Evolutionary conservation across 2,329 filamentous ascomycete species (phyloP), one percentile per base, ranked within the genome.

Genomic region (Aspergillus caelatus): DNA sequence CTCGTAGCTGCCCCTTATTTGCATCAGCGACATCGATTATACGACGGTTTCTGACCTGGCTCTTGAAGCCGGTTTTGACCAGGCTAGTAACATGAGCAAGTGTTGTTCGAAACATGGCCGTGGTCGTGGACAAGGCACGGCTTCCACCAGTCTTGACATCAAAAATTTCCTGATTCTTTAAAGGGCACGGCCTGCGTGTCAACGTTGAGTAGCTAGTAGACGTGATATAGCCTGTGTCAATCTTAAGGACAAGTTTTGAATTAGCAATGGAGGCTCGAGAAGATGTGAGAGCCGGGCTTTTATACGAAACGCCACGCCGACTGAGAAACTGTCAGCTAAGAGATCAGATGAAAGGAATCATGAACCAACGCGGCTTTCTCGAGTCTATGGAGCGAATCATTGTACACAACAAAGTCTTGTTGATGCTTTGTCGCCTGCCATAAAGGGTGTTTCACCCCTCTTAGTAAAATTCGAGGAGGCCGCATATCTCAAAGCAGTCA

Each of bases 381-480:
- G 8, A 39, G 30, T n/a, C 12, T 32, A 32, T 34, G 28, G 16
- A 32, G 28, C 48, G 16, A 19, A 30, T 30, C 48, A 54, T 34
- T 23, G 16, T 26, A 3, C 32, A 39, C 30, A 26, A 55, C 52
- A 55, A 39, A 39, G 52, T 14, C 3, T 55, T 26, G 52, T 23
- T 39, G 32, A 39, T 19, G 52, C 52, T 55, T 55, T 55, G 32
- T 55, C 32, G 32, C 11, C 26, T 46, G 23, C 21, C 53, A 41
- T 54, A 39, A 45, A 52, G 58, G 21, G 34, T 43, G 36, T 21
- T 53, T 61, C 53, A 57, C 19, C 30, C 45, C 39, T 43, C 39
- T 39, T 36, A 41, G 16, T 28, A 39, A 43, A 50, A 12, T 43
- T 26, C 45, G 28, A 55, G 7, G 8, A 23, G 23, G 19, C n/a